Conservation (phyloP, 179 eudicot genomes). For the Spinacia oleracea region DNA sequence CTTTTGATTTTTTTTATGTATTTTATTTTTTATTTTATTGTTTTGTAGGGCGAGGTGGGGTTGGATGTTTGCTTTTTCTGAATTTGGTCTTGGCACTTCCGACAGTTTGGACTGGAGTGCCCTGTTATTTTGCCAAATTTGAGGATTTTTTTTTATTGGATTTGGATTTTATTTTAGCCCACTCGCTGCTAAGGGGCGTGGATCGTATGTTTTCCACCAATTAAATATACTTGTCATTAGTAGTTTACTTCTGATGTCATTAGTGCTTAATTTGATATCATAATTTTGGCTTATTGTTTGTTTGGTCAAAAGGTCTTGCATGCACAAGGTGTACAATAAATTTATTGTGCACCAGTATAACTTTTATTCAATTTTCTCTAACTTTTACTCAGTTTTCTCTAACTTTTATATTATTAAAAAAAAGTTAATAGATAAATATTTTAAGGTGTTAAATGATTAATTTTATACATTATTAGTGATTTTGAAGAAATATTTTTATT, state of each 20-base stretch:
- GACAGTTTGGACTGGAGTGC: slow-evolving; percentile 43
- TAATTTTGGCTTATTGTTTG: background rate
- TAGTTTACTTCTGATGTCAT: background rate
- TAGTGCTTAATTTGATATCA: slow-evolving; percentile 3
- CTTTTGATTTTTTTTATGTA: background rate
- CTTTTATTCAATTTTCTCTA: too few species aligned
- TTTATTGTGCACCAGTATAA: too few species aligned
- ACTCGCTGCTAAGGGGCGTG: slow-evolving; percentile 12
- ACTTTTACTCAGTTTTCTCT: too few species aligned
- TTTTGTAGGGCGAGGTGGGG: slow-evolving; percentile 20
- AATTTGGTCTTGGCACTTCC: slow-evolving; percentile 39
- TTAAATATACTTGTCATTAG: background rate
- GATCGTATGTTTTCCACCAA: background rate
- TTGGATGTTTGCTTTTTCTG: slow-evolving; percentile 24
- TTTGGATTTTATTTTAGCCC: slow-evolving; percentile 3
- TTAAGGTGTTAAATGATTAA: too few species aligned
- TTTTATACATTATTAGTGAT: too few species aligned
- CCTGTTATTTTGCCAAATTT: slow-evolving; percentile 26
- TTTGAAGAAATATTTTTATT: too few species aligned
- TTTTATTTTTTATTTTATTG: background rate
- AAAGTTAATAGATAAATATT: too few species aligned
- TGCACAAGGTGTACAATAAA: too few species aligned
- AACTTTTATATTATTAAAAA: too few species aligned
- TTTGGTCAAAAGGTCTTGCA: too few species aligned
- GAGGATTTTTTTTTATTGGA: slow-evolving; percentile 11